Evolutionary conservation across 1,284 basidiomycete genomes (phyloP), one percentile per base, ranked within the genome.

Genomic region (Marasmius sp.): DNA sequence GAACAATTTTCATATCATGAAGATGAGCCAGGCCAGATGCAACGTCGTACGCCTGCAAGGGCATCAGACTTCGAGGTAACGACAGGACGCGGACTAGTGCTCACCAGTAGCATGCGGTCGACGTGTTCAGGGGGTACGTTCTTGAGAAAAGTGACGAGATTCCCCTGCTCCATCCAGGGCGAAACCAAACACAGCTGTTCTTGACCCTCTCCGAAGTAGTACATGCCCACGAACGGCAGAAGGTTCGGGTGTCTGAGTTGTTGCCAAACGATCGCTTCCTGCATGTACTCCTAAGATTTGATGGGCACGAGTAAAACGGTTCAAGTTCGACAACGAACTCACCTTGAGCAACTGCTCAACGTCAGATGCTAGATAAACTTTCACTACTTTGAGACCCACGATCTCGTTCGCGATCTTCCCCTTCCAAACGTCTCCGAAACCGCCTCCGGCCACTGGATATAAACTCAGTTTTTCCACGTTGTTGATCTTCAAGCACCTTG

Each of bases 11-110:
- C 37, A 68, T 65, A 5, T 27, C 60, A 41, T 79, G 77, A 8
- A 79, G 65, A 59, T 77, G 78, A 20, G 67, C 18, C 18, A 78
- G 68, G 12, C 67, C 79, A 60, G 67, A 41, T 2, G 72, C 72
- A 22, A 78, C 64, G 58, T 75, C 74, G 34, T 20, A 61, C 34
- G 65, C 65, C 72, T 74, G 41, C 6, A 5, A 16, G 16, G 20
- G 43, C 5, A 2, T n/a, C 27, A 16, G 43, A 16, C 5, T 16
- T 16, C 14, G 10, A n/a, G 39, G 39, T 60, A 18, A 1, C 20
- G 20, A n/a, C 5, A 47, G 20, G n/a, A 10, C 16, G n/a, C 6
- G 3, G 12, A 43, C 2, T 8, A 20, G 5, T 47, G 20, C 4
- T 47, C n/a, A 20, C 45, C 45, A 47, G 20, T 14, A 20, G 20